A percentile compares a stretch with the other conserved stretches of the same genome.
phyloP scores from a whole-genome alignment of 2,329 filamentous ascomycete genomes.

The Arthrobotrys conoides region DNA sequence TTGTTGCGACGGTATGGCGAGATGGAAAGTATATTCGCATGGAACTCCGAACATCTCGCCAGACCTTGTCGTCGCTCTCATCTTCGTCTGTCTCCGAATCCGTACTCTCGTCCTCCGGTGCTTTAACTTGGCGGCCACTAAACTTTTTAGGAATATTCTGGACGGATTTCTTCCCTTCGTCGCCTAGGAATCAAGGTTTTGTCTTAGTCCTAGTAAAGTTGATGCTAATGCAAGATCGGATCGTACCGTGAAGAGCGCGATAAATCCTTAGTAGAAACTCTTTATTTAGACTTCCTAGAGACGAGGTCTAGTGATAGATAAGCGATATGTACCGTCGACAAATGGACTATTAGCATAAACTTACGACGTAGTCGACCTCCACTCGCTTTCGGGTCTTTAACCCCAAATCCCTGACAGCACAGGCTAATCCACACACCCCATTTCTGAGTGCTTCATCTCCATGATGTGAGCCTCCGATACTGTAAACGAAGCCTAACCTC shows the following conservation, averaged over 20 bases:
- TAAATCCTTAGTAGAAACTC: constrained; percentile 76
- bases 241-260: constrained; percentile 72
- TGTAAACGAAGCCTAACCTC: constrained; percentile 84
- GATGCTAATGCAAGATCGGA: constrained; percentile 40
- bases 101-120: constrained; percentile 71
- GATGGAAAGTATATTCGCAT: constrained; percentile 88
- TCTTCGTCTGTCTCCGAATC: constrained; percentile 53
- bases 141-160: constrained; percentile 56
- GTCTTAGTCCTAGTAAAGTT: constrained; percentile 50
- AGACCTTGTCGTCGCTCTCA: constrained; percentile 61
- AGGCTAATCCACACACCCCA: constrained; percentile 82
- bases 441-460: constrained; percentile 68
- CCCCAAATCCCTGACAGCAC: constrained; percentile 76
- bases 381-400: constrained; percentile 73
- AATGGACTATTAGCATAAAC: constrained; percentile 64
- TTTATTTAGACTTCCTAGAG: constrained; percentile 81
- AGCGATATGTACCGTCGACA: constrained; percentile 36
- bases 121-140: constrained; percentile 44
- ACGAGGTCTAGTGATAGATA: constrained; percentile 75
- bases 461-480: constrained; percentile 76
- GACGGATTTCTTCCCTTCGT: constrained; percentile 51
- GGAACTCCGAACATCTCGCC: constrained; percentile 67
- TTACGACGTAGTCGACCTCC: constrained; percentile 80
- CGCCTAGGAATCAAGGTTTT: constrained; percentile 50
- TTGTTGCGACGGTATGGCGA: constrained; percentile 76